Evolutionary conservation across 768 basidiomycete genomes (phyloP).

Genomic region (Hygrocybe punicea): DNA sequence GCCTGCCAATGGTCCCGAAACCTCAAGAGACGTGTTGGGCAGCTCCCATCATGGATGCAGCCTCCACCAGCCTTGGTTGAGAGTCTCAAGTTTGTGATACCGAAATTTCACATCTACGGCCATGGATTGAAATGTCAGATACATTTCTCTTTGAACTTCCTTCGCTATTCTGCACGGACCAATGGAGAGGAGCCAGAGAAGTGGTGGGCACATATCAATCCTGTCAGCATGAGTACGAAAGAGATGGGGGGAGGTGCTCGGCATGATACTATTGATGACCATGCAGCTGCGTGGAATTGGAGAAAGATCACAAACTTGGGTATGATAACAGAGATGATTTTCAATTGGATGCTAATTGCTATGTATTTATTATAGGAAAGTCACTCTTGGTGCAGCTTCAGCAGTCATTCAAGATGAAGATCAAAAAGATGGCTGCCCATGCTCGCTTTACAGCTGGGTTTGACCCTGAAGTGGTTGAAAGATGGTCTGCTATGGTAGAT

Average conservation of each 20-base stretch:
- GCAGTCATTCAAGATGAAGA: background rate
- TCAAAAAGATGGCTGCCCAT: background rate
- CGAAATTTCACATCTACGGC: constrained; percentile 12
- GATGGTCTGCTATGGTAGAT: constrained; percentile 4
- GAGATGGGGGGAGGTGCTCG: constrained; percentile 29
- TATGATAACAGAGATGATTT: background rate
- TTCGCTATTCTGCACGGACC: constrained; percentile 28
- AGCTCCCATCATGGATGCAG: constrained; percentile 8
- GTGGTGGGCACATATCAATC: constrained; percentile 27
- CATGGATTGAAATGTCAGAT: constrained; percentile 16
- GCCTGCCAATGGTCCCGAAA: constrained; percentile 21
- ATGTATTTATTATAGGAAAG: background rate
- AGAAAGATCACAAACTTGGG: constrained; percentile 11
- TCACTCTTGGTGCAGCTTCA: background rate
- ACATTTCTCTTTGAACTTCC: constrained; percentile 12
- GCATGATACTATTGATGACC: constrained; percentile 30
- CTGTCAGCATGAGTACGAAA: constrained; percentile 23
- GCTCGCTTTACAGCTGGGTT: background rate
- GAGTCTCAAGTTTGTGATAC: constrained; percentile 5
- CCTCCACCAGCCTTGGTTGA: background rate
- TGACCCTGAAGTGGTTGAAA: background rate
- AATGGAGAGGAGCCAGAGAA: constrained; percentile 25
- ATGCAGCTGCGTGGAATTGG: constrained; percentile 24
- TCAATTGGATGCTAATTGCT: background rate
- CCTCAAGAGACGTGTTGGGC: background rate